Conservation (phyloP, 257 asterid species). For the Solanum arcanum region DNA sequence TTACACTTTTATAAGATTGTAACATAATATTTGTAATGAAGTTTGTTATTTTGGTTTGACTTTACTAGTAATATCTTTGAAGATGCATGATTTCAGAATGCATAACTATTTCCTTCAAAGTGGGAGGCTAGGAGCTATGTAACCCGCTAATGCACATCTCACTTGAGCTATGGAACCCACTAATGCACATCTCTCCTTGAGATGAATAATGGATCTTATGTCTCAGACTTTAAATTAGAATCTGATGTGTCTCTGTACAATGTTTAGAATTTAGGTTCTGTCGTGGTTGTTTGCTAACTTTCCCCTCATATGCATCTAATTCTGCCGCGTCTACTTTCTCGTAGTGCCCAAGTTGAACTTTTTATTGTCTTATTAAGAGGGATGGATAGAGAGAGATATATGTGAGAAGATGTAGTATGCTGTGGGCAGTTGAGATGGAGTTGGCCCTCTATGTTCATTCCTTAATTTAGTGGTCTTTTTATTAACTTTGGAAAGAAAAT, state of each 20-base stretch:
- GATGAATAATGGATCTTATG: neutral
- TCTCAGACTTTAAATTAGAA: neutral
- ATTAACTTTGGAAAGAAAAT: neutral
- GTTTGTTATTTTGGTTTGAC: neutral
- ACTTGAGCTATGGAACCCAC: neutral
- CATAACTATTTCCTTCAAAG: neutral
- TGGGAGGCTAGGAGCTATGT: neutral
- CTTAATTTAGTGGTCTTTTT: neutral
- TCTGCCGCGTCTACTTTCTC: neutral
- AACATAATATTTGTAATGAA: neutral
- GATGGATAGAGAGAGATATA: neutral
- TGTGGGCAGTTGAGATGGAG: neutral
- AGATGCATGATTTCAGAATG: neutral
- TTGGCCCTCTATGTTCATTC: neutral
- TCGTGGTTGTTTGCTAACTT: neutral
- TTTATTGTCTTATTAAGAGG: neutral
- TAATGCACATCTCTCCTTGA: neutral
- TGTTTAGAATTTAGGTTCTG: neutral
- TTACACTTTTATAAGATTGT: neutral
- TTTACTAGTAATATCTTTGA: neutral
- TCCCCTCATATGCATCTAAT: neutral
- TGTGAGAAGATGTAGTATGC: neutral
- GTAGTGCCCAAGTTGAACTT: neutral
- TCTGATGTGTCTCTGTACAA: neutral
- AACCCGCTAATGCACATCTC: neutral